Base-by-base conservation (phyloP, 768 basidiomycete genomes). In the Solioccasus polychromus region DNA sequence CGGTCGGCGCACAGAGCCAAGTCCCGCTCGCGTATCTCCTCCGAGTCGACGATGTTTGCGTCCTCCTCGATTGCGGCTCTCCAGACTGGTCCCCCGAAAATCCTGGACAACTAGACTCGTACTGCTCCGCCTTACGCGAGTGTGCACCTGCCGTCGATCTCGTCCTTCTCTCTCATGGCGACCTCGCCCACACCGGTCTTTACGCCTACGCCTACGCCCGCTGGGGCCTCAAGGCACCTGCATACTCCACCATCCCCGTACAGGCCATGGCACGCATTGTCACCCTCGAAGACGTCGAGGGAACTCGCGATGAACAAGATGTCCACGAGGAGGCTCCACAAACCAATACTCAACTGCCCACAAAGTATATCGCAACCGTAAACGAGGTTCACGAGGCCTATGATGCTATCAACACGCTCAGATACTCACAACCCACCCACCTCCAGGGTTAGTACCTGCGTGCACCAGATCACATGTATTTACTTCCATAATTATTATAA, bases 401-500 rank as follows among this genome's bases (percentile, higher is more conserved):
- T 63, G 88, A 94, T 53, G 82, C 82, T 5, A 78, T 98, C 53
- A 96, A 88, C 58, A 89, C 92, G 2, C 77, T 98, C 53, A 80
- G 94, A 44, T 98, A 95, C 63, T 94, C 92, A 8, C 94, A 97
- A 54, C 95, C 95, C 4, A 88, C 91, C 5, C 93, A 95, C 69
- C 76, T 99, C 24, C 88, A 91, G 75, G 94, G 94, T 91, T 58
- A 63, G 72, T 64, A 44, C 52, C 35, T 25, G 30, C 24, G 25
- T 44, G 24, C 23, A 32, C 12, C 26, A 15, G 15, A 42, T 47
- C 32, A 17, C 39, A 40, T 48, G 30, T 45, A 38, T 39, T n/a
- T 43, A 48, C 40, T 11, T 31, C 12, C 28, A 10, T 31, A 25
- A 26, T 26, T 9, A 36, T 38, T 35, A 48, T 34, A 28, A 37